Percentiles rank a stretch among this genome's conserved stretches.
phyloP scores from a whole-genome alignment of 139 green algal species.

The Chlamydomonas sphaeroides region DNA sequence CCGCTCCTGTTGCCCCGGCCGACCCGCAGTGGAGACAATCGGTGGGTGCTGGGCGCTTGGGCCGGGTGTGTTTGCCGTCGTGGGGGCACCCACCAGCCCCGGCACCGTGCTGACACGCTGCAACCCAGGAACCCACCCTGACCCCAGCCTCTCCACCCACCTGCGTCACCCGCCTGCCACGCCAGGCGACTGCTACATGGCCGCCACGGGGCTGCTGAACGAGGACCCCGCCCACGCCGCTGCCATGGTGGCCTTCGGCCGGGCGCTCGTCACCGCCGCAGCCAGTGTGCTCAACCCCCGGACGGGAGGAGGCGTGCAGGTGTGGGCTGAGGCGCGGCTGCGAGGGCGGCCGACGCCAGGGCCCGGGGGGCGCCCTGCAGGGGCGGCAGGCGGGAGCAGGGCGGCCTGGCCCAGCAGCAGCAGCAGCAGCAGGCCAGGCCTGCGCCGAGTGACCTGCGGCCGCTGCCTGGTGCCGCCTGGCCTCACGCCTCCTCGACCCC shows the following conservation, averaged over 20 bases:
- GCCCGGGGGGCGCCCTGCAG: neutral
- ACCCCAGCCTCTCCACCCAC: neutral
- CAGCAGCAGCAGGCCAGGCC: neutral
- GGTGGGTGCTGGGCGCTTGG: too few relatives aligned
- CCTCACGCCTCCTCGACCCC: neutral
- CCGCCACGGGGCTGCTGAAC: conserved; percentile 36
- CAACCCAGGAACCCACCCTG: neutral
- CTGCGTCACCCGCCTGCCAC: neutral
- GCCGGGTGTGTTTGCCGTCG: too few relatives aligned
- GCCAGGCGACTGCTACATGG: conserved; percentile 50
- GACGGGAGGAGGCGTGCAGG: conserved; percentile 17
- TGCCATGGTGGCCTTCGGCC: conserved; percentile 25
- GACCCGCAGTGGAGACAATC: conserved; percentile 31
- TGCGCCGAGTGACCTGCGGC: neutral
- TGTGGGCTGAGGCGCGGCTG: neutral
- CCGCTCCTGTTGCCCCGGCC: too few relatives aligned
- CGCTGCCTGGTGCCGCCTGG: neutral
- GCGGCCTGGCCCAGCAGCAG: too few relatives aligned
- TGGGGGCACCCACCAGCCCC: too few relatives aligned
- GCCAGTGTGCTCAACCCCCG: conserved; percentile 21
- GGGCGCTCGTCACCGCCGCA: conserved; percentile 29
- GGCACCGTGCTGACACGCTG: too few relatives aligned
- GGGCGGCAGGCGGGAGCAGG: neutral
- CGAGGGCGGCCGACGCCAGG: neutral
- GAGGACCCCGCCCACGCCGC: conserved; percentile 38